A percentile compares a stretch with the other conserved stretches of the same genome.
phyloP scores from a whole-genome alignment of 805 yeast genomes.

The Kodamaea restingae region DNA sequence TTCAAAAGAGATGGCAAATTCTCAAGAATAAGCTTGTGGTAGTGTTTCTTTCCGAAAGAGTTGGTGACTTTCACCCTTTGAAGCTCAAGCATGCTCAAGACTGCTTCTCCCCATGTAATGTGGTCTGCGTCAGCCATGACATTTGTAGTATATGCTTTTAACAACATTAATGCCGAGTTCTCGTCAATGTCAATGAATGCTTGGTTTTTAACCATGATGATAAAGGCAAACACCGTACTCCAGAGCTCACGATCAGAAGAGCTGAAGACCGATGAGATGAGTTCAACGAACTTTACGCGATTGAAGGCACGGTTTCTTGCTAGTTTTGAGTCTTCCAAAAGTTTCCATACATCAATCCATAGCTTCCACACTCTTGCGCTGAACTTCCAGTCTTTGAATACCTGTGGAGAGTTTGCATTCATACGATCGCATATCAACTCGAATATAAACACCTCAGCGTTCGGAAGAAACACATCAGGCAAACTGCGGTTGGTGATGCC shows the following conservation, averaged over 20 bases:
- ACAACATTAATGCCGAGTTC: constrained; percentile 21
- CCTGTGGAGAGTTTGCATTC: constrained; percentile 42
- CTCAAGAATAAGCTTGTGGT: constrained; percentile 24
- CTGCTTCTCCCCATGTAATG: constrained; percentile 22
- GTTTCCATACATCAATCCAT: constrained; percentile 38
- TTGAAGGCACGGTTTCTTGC: constrained; percentile 40
- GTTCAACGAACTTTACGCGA: constrained; percentile 23
- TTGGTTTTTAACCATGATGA: constrained; percentile 17
- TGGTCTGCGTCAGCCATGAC: constrained; percentile 4
- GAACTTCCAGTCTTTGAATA: constrained; percentile 41
- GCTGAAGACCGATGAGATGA: constrained; percentile 12
- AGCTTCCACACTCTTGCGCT: constrained; percentile 47
- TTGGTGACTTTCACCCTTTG: constrained; percentile 22
- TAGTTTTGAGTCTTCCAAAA: constrained; percentile 16
- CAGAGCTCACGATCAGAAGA: constrained; percentile 13
- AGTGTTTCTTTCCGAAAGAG: constrained; percentile 25
- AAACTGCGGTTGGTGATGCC: constrained; percentile 29
- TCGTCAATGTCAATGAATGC: constrained; percentile 35
- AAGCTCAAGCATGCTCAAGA: constrained; percentile 21
- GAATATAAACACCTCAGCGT: constrained; percentile 49
- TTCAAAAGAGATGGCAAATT: constrained; percentile 2
- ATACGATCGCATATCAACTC: constrained; percentile 60
- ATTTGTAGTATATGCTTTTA: constrained; percentile 11
- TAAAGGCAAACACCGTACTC: constrained; percentile 16
- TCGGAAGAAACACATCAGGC: constrained; percentile 47